Conservation (phyloP, 768 basidiomycete genomes). For the Lactifluus echinatus region DNA sequence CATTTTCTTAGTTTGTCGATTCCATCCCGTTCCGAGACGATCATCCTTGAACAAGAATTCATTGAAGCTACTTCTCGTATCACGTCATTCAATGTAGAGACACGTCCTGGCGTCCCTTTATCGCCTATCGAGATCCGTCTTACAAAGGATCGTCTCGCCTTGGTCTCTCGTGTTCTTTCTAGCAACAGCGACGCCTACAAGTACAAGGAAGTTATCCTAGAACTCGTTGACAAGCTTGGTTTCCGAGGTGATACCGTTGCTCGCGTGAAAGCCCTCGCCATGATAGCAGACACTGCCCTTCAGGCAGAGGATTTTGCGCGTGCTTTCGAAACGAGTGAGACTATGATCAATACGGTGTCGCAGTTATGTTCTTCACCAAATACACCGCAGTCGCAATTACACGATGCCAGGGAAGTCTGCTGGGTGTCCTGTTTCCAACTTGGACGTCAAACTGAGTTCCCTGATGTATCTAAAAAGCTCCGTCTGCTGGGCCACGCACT, state of each 20-base stretch:
- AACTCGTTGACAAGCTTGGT: conserved; percentile 84
- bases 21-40: conserved; percentile 49
- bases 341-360: conserved; percentile 60
- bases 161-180: conserved; percentile 81
- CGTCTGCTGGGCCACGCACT: conserved; percentile 71
- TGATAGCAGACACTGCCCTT: conserved; percentile 85
- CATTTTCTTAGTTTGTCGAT: conserved; percentile 57
- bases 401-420: conserved; percentile 69
- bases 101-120: conserved; percentile 66
- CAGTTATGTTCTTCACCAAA: conserved; percentile 33
- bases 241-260: conserved; percentile 63
- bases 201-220: conserved; percentile 86
- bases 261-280: conserved; percentile 74
- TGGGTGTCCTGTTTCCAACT: conserved; percentile 90
- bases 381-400: conserved; percentile 31
- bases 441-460: conserved; percentile 71
- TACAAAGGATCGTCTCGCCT: conserved; percentile 77
- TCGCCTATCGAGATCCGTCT: conserved; percentile 91
- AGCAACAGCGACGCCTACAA: conserved; percentile 83
- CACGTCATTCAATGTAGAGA: conserved; percentile 80
- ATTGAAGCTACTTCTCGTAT: conserved; percentile 97
- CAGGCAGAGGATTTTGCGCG: conserved; percentile 70
- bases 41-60: conserved; percentile 74
- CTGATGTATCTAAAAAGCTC: conserved; percentile 58
- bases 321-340: conserved; percentile 62